Evolutionary conservation across 768 basidiomycete species (phyloP), one percentile per base, ranked within the genome.

Genomic region (Russula dissimulans): DNA sequence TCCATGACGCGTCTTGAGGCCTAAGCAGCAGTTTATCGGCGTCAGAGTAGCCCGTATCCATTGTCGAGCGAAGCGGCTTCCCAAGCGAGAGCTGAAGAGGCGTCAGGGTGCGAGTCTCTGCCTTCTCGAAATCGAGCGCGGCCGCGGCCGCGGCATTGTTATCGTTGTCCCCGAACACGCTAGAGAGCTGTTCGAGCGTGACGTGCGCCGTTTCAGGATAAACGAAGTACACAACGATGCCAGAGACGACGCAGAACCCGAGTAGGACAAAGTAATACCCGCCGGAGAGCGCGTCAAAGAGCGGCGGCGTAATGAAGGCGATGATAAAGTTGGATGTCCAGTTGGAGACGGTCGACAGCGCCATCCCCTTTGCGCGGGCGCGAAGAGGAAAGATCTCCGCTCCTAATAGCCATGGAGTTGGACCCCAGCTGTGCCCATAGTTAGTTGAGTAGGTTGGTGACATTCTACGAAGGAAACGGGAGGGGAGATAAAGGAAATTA

Each of bases 271-370:
- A 81, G 71, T 80, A 82, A 67, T 78, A 80, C 0, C 77, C 79
- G 31, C 74, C 80, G 10, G 67, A 66, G 66, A 80, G 70, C 45
- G 66, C 66, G 57, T 81, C 73, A 63, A 87, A 85, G 42, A 87
- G 77, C 61, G 80, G 85, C 3, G 87, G 85, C 0, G 77, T 78
- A 58, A 76, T 71, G 70, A 78, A 79, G 3, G 77, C 78, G 62
- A 79, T 69, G 61, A 75, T 69, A 63, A 77, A 74, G 64, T 73
- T 72, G 56, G 64, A 73, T 15, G 69, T 44, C 73, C 72, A 72
- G 66, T 70, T 71, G 1, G 69, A 63, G 5, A 65, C 62, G 10
- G 64, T 67, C n/a, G 72, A 69, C 22, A 73, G 63, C 18, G 72
- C 69, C 64, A 72, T 69, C 17, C 72, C 70, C 48, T 71, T 71